Conservation (phyloP, 2,329 filamentous ascomycete genomes). For the Emericellopsis atlantica region DNA sequence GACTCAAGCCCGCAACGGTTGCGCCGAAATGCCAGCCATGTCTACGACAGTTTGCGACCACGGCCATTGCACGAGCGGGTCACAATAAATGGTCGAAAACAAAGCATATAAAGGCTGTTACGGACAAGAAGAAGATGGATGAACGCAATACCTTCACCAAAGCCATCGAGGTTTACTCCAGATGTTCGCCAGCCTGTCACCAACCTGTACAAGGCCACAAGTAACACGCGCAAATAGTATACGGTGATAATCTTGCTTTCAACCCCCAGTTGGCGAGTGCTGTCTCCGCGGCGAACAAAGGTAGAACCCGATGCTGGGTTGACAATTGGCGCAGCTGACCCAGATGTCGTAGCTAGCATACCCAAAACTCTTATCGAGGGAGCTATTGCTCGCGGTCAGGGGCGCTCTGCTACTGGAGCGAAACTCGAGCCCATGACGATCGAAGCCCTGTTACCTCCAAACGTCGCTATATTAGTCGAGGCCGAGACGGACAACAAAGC, state of each 20-base stretch:
- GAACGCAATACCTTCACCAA: constrained; percentile 57
- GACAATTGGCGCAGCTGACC: neutral
- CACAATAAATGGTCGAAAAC: constrained; percentile 97
- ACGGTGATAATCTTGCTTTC: constrained; percentile 57
- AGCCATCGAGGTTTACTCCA: constrained; percentile 63
- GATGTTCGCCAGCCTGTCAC: constrained; percentile 35
- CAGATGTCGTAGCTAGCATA: constrained; percentile 45
- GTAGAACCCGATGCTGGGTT: constrained; percentile 17
- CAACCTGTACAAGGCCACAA: neutral
- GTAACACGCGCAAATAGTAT: constrained; percentile 29
- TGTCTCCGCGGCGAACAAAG: constrained; percentile 68
- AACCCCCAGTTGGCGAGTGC: constrained; percentile 68
- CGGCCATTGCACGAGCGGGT: constrained; percentile 40
- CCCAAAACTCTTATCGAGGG: constrained; percentile 76
- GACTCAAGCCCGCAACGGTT: neutral
- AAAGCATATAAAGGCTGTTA: constrained; percentile 83
- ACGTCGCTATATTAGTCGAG: constrained; percentile 71
- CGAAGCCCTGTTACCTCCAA: constrained; percentile 68
- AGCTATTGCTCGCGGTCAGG: constrained; percentile 81
- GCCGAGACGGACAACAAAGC: constrained; percentile 73
- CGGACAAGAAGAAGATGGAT: constrained; percentile 67
- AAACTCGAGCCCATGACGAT: constrained; percentile 66
- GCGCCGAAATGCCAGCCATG: constrained; percentile 28
- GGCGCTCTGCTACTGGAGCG: constrained; percentile 60
- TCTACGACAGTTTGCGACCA: constrained; percentile 33